phyloP scores from a whole-genome alignment of 2,329 filamentous ascomycete genomes.

The Endocalyx cinctus region DNA sequence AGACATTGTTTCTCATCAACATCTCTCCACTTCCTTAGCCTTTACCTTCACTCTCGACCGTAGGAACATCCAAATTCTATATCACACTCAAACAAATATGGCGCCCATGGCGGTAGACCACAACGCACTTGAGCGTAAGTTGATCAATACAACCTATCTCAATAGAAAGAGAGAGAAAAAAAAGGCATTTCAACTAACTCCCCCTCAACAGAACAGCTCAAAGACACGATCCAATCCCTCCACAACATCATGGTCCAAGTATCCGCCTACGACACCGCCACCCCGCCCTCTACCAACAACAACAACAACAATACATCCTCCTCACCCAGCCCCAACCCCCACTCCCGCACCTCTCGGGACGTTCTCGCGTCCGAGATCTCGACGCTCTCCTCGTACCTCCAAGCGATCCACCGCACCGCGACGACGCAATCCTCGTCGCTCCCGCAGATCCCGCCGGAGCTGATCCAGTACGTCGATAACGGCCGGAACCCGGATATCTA shows the following conservation, averaged over 20 bases:
- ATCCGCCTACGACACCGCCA: slow-evolving; percentile 51
- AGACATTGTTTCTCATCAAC: too few relatives aligned
- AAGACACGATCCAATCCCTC: slow-evolving; percentile 30
- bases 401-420: slow-evolving; percentile 36
- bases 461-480: slow-evolving; percentile 65
- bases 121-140: slow-evolving; percentile 31
- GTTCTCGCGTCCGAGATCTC: slow-evolving; percentile 51
- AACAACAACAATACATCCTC: background rate
- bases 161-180: background rate
- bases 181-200: background rate
- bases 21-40: too few relatives aligned
- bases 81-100: too few relatives aligned
- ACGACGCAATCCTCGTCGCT: slow-evolving; percentile 32
- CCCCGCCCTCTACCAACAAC: slow-evolving; percentile 3
- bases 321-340: slow-evolving; percentile 1
- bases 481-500: slow-evolving; percentile 71
- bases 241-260: slow-evolving; percentile 48
- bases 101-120: slow-evolving; percentile 30
- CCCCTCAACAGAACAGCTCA: slow-evolving; percentile 24
- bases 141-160: background rate
- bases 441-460: slow-evolving; percentile 55
- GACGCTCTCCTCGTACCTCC: slow-evolving; percentile 35
- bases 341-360: slow-evolving; percentile 42
- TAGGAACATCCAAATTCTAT: too few relatives aligned
- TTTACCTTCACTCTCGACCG: too few relatives aligned